phyloP scores from a whole-genome alignment of 441 rosid genomes.

The Metrosideros polymorpha region DNA sequence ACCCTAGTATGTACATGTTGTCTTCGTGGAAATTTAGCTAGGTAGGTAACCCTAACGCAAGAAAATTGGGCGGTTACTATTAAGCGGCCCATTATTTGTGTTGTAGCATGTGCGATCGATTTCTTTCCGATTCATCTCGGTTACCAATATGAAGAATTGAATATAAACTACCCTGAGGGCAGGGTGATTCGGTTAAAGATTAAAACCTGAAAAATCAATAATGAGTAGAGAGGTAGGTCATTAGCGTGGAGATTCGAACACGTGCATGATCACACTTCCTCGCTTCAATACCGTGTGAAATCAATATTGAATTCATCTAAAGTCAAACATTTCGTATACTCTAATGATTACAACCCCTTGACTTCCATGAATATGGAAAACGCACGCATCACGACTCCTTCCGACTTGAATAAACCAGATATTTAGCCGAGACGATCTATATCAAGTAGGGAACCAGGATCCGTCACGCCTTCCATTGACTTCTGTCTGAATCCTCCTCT shows the following conservation, averaged over 20 bases:
- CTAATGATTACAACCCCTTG: neutral
- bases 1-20: neutral
- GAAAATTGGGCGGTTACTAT: neutral
- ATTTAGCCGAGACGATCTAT: neutral
- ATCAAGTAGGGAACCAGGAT: neutral
- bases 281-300: neutral
- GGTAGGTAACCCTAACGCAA: neutral
- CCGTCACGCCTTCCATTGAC: neutral
- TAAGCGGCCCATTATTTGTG: neutral
- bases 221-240: neutral
- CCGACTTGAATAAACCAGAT: neutral
- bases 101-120: accelerated
- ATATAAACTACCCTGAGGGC: neutral
- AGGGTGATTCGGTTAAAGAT: neutral
- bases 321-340: neutral
- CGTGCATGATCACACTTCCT: neutral
- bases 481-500: neutral
- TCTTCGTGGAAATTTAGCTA: neutral
- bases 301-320: neutral
- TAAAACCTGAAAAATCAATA: neutral
- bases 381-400: neutral
- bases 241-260: neutral
- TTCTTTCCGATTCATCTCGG: neutral
- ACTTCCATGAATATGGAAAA: neutral
- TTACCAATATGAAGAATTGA: neutral